Evolutionary conservation across 2,329 filamentous ascomycete genomes (phyloP).

Genomic region (Botryotinia convoluta): DNA sequence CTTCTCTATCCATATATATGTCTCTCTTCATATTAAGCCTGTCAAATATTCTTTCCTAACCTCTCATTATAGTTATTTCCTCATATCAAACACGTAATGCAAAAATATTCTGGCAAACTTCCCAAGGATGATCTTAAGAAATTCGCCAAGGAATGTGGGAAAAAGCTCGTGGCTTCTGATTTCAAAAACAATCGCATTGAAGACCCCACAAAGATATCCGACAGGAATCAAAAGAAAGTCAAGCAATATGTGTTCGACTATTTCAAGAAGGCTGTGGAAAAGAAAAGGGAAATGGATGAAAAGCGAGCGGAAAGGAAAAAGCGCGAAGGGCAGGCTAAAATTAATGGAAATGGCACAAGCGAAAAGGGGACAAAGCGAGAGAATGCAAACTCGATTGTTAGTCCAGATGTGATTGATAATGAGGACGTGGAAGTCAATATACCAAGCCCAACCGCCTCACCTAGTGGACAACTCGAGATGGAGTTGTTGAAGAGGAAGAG

Average conservation of each 20-base stretch:
- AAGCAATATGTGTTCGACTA: slow-evolving; percentile 82
- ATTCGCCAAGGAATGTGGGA: slow-evolving; percentile 66
- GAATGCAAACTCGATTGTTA: neutral
- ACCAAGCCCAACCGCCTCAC: slow-evolving; percentile 15
- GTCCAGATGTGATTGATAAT: slow-evolving; percentile 37
- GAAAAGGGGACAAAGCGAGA: neutral
- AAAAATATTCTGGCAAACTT: slow-evolving; percentile 83
- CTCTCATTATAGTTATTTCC: slow-evolving; percentile 60
- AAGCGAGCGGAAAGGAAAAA: slow-evolving; percentile 51
- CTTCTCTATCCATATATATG: neutral
- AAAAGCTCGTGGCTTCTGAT: slow-evolving; percentile 88
- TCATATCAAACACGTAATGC: slow-evolving; percentile 78
- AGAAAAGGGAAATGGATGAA: slow-evolving; percentile 68
- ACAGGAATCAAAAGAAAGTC: slow-evolving; percentile 77
- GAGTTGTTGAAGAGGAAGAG: slow-evolving; percentile 62
- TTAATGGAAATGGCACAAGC: slow-evolving; percentile 27
- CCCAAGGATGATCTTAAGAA: slow-evolving; percentile 73
- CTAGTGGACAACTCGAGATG: slow-evolving; percentile 15
- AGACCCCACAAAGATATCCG: slow-evolving; percentile 72
- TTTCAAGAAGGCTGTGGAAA: slow-evolving; percentile 79
- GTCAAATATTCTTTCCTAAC: slow-evolving; percentile 24
- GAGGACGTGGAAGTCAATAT: slow-evolving; percentile 23
- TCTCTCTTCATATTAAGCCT: neutral
- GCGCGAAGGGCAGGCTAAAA: neutral
- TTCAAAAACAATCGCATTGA: slow-evolving; percentile 86